Conservation (phyloP, 1,284 basidiomycete species). For the Austroboletus novae-zelandiae region DNA sequence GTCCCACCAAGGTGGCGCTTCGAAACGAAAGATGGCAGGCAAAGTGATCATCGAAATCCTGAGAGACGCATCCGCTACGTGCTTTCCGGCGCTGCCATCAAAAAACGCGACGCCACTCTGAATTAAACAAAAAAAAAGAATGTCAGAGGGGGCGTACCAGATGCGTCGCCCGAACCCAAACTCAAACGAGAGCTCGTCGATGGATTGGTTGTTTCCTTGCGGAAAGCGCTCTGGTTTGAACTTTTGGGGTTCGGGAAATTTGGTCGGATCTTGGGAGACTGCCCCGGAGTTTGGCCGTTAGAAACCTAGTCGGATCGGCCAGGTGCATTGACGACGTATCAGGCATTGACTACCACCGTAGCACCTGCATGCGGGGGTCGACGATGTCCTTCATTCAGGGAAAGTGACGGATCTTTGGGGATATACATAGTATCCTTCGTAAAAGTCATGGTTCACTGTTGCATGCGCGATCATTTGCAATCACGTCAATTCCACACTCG, state of each 20-base stretch:
- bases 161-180: constrained; percentile 38
- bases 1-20: constrained; percentile 14
- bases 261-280: constrained; percentile 7
- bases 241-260: constrained; percentile 41
- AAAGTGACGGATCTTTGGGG: constrained; percentile 18
- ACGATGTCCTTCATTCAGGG: no score
- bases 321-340: no score
- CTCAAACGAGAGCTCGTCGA: constrained; percentile 37
- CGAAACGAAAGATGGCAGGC: constrained; percentile 20
- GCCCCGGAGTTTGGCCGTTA: no score
- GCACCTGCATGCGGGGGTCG: no score
- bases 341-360: no score
- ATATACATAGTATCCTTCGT: constrained; percentile 25
- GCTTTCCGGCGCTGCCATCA: constrained; percentile 29
- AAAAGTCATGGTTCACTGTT: no score
- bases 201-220: constrained; percentile 17
- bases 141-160: background rate
- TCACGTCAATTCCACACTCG: no score
- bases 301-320: no score
- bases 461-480: no score
- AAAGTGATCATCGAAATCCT: constrained; percentile 24
- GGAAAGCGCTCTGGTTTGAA: constrained; percentile 47
- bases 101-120: background rate
- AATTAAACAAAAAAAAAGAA: background rate
- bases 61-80: constrained; percentile 39